phyloP scores from a whole-genome alignment of 164 flowering plant species.

The Echeveria elegans region DNA sequence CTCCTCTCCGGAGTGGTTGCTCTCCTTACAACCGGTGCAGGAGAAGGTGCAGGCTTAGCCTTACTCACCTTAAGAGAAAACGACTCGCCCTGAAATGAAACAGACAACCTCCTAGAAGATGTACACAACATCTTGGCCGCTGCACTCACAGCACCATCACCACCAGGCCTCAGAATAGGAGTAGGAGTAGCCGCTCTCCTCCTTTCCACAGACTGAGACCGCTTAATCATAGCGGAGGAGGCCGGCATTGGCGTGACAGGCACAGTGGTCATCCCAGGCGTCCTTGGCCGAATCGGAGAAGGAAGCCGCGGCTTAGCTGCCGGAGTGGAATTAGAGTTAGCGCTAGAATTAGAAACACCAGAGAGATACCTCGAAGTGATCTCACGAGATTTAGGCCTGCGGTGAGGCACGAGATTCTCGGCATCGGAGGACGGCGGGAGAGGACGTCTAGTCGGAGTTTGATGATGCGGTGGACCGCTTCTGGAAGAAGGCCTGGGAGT shows the following conservation, averaged over 20 bases:
- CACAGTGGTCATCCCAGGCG: constrained; percentile 10
- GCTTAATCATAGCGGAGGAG: constrained; percentile 20
- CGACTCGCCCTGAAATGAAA: constrained; percentile 63
- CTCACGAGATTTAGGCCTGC: constrained; percentile 34
- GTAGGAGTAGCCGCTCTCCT: constrained; percentile 35
- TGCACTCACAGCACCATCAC: constrained; percentile 12
- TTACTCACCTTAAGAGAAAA: constrained; percentile 34
- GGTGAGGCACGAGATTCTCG: constrained; percentile 10
- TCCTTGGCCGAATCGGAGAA: constrained; percentile 31
- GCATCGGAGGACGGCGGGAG: constrained; percentile 24
- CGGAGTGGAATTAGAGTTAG: constrained; percentile 8
- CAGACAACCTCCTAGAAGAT: constrained; percentile 50
- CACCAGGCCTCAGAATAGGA: constrained; percentile 25
- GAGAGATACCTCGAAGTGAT: constrained; percentile 46
- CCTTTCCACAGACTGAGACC: constrained; percentile 46
- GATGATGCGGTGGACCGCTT: neutral
- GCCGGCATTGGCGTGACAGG: constrained; percentile 16
- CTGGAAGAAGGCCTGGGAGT: constrained; percentile 19
- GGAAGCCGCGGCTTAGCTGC: constrained; percentile 21
- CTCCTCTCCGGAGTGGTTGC: constrained; percentile 50
- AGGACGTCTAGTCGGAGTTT: constrained; percentile 31
- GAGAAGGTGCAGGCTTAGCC: constrained; percentile 31
- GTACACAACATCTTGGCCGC: constrained; percentile 38
- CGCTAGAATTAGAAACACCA: constrained; percentile 19
- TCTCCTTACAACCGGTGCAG: constrained; percentile 21